Conservation (phyloP, 2,329 filamentous ascomycete genomes). For the Penicillium fuscoglaucum region DNA sequence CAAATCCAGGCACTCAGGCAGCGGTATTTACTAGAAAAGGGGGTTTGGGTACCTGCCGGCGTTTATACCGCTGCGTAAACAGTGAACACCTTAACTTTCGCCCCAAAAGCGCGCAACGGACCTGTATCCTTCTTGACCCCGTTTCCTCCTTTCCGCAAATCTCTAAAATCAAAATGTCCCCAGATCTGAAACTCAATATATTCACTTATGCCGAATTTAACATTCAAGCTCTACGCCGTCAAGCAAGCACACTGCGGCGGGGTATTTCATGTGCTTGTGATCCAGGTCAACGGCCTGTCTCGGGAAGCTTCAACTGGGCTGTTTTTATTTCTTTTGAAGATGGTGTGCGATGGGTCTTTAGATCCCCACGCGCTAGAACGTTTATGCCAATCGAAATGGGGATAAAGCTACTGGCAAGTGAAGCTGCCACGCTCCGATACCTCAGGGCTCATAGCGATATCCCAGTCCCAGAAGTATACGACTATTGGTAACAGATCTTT, state of each 20-base stretch:
- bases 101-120: background rate
- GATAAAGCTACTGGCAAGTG: conserved; percentile 2
- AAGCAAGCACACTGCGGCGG: conserved; percentile 4
- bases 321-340: background rate
- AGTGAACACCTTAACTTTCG: too few relatives aligned
- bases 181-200: background rate
- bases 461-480: conserved; percentile 1
- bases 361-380: background rate
- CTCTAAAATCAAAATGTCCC: background rate
- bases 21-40: too few relatives aligned
- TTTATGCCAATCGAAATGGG: background rate
- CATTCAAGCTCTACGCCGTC: background rate
- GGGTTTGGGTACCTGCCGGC: too few relatives aligned
- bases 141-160: background rate
- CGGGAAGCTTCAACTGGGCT: conserved; percentile 5
- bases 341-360: background rate
- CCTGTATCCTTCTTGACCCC: background rate
- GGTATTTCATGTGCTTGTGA: background rate
- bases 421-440: conserved; percentile 2
- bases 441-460: background rate
- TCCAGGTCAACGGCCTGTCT: background rate
- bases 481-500: background rate
- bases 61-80: too few relatives aligned
- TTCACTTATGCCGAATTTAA: conserved; percentile 8
- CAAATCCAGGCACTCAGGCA: too few relatives aligned